Conservation (phyloP, 2,329 filamentous ascomycete species). For the Arthrobotrys sinensis region DNA sequence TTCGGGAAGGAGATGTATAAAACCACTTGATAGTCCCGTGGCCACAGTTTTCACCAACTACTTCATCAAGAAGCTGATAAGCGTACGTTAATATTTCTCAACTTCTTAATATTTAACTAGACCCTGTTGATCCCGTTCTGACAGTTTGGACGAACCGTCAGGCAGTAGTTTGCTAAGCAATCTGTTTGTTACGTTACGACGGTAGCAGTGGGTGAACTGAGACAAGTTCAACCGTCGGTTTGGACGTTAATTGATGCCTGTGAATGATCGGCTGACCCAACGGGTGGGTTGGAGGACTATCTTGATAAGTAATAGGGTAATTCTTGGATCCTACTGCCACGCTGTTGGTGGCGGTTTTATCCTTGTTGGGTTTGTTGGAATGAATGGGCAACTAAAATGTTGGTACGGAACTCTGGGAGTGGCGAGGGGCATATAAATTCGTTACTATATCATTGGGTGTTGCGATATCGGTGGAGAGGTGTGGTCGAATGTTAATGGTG, state of each 20-base stretch:
- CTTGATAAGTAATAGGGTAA: background rate
- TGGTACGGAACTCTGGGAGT: background rate
- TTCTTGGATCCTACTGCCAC: constrained; percentile 2
- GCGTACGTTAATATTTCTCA: background rate
- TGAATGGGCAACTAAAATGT: background rate
- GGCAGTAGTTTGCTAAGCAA: background rate
- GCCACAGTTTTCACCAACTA: constrained; percentile 10
- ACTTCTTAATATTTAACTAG: constrained; percentile 6
- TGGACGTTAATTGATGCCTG: background rate
- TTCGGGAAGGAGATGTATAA: constrained; percentile 13
- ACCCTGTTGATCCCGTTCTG: background rate
- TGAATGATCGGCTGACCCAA: constrained; percentile 12
- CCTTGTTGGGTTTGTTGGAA: constrained; percentile 7
- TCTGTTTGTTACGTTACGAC: constrained; percentile 4
- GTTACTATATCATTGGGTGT: background rate
- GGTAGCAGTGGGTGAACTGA: background rate
- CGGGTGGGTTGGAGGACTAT: background rate
- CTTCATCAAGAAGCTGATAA: constrained; percentile 28
- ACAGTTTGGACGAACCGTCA: background rate
- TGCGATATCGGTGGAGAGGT: constrained; percentile 1
- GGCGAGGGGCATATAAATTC: background rate
- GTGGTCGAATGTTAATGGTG: background rate
- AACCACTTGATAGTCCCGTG: constrained; percentile 1
- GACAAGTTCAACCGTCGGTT: background rate
- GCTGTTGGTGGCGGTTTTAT: background rate